Conservation (phyloP, 768 basidiomycete genomes). For the Kwoniella shandongensis region DNA sequence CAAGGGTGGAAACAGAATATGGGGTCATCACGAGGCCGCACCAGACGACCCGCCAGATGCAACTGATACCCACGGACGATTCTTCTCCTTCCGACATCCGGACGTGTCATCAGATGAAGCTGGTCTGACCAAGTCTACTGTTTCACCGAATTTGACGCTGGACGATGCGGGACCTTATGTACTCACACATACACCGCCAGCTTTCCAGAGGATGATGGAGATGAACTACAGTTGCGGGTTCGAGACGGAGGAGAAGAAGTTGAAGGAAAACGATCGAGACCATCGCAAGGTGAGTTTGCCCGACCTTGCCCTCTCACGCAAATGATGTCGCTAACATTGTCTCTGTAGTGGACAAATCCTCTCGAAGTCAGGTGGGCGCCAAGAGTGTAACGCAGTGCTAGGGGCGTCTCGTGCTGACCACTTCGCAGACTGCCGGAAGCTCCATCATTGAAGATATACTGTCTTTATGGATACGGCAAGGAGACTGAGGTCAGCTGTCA, state of each 20-base stretch:
- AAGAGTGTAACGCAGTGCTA: background rate
- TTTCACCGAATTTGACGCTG: constrained; percentile 53
- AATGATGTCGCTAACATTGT: too few relatives aligned
- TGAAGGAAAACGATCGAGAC: constrained; percentile 43
- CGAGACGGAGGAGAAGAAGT: constrained; percentile 67
- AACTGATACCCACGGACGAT: constrained; percentile 68
- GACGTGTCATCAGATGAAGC: constrained; percentile 25
- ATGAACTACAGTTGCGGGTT: constrained; percentile 88
- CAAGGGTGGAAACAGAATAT: constrained; percentile 65
- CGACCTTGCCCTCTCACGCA: background rate
- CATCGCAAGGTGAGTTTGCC: constrained; percentile 34
- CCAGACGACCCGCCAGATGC: constrained; percentile 64
- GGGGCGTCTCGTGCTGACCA: background rate
- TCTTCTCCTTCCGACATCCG: constrained; percentile 71
- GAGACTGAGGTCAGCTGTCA: constrained; percentile 74
- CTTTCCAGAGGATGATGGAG: constrained; percentile 64
- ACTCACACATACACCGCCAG: constrained; percentile 52
- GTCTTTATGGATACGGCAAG: constrained; percentile 92
- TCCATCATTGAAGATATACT: constrained; percentile 87
- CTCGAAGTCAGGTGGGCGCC: constrained; percentile 49
- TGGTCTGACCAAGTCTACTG: constrained; percentile 36
- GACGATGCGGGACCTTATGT: constrained; percentile 69
- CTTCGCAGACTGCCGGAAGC: constrained; percentile 74
- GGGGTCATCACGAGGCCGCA: constrained; percentile 36
- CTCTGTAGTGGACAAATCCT: constrained; percentile 89